phyloP scores from a whole-genome alignment of 306 rosid species.

The Cucurbita argyrosperma region DNA sequence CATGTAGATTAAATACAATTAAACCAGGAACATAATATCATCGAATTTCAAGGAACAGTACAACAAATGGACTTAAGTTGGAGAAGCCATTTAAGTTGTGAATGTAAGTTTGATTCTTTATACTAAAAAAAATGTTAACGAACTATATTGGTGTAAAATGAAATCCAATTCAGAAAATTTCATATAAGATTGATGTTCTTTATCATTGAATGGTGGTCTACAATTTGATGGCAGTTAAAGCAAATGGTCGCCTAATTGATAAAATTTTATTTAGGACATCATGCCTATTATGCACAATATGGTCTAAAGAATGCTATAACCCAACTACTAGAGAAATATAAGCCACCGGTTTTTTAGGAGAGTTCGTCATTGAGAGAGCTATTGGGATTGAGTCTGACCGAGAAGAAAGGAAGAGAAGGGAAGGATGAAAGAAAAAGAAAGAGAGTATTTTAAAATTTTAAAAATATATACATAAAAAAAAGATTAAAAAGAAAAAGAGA shows the following conservation, averaged over 20 bases:
- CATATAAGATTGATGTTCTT: background rate
- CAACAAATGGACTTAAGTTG: background rate
- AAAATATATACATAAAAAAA: too few species aligned
- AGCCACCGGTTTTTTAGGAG: background rate
- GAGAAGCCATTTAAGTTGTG: background rate
- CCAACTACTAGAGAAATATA: background rate
- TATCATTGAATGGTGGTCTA: background rate
- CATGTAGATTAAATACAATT: constrained; percentile 9
- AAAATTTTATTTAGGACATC: background rate
- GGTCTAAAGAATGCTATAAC: background rate
- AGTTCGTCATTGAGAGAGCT: too few species aligned
- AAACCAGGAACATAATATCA: constrained; percentile 8
- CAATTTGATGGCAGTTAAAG: background rate
- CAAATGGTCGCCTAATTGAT: background rate
- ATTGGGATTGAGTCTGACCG: too few species aligned
- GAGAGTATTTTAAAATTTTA: too few species aligned
- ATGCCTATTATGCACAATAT: background rate
- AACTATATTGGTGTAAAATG: background rate
- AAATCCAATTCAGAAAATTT: background rate
- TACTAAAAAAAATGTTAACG: background rate
- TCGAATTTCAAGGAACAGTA: background rate
- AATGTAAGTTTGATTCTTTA: background rate
- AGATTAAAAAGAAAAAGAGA: too few species aligned
- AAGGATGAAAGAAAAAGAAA: too few species aligned
- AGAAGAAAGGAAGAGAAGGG: too few species aligned